Conservation (phyloP, 495 filamentous ascomycete genomes). For the Baudoinia panamericana region DNA sequence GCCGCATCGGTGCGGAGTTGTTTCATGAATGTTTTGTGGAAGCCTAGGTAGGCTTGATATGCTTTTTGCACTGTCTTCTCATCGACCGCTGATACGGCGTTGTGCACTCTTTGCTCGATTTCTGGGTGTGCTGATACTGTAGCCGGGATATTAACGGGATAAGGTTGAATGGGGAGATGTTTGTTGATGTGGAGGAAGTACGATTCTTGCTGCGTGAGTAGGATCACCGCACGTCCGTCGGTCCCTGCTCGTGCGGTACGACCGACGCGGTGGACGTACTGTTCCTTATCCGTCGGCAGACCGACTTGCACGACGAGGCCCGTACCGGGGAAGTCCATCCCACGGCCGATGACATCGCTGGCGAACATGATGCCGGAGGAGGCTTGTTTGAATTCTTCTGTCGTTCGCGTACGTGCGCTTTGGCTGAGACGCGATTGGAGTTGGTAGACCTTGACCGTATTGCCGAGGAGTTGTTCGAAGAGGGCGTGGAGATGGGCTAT, state of each 20-base stretch:
- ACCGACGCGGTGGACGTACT: slow-evolving; percentile 63
- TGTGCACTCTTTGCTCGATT: too few species aligned
- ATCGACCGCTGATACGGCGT: slow-evolving; percentile 38
- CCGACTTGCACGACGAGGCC: slow-evolving; percentile 62
- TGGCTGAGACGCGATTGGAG: slow-evolving; percentile 53
- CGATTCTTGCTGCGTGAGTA: slow-evolving; percentile 46
- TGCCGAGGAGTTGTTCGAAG: slow-evolving; percentile 33
- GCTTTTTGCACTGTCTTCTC: slow-evolving; percentile 40
- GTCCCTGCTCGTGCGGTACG: slow-evolving; percentile 59
- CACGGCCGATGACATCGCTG: slow-evolving; percentile 57
- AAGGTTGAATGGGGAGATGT: slow-evolving; percentile 42
- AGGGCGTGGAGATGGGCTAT: slow-evolving; percentile 43
- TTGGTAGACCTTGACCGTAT: slow-evolving; percentile 36
- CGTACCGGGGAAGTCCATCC: slow-evolving; percentile 65
- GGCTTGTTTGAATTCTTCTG: slow-evolving; percentile 47
- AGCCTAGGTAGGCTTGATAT: slow-evolving; percentile 45
- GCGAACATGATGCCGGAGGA: slow-evolving; percentile 47
- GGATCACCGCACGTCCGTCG: slow-evolving; percentile 52
- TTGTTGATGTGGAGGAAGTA: slow-evolving; percentile 45
- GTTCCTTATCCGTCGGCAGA: slow-evolving; percentile 45
- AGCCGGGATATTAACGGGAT: slow-evolving; percentile 34
- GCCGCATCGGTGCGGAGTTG: slow-evolving; percentile 29
- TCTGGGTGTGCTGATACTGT: too few species aligned
- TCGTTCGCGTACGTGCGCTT: slow-evolving; percentile 41
- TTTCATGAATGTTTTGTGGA: slow-evolving; percentile 38